A percentile compares a stretch with the other conserved stretches of the same genome.
phyloP scores from a whole-genome alignment of 176 grass and related monocot species.

The Juncus effusus region DNA sequence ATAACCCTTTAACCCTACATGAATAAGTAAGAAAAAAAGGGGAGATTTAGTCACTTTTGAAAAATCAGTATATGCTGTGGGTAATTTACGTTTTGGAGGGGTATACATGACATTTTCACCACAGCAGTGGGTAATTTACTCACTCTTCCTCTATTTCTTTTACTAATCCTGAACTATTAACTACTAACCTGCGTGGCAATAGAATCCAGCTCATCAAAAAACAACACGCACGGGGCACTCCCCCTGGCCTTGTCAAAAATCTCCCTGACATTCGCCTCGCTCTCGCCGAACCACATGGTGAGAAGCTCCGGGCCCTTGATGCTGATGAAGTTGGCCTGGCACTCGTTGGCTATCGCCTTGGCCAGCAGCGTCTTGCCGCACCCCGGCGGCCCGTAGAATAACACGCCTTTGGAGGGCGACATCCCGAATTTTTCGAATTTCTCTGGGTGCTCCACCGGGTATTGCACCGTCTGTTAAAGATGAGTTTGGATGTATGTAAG shows the following conservation, averaged over 20 bases:
- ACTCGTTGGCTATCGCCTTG: slow-evolving; percentile 92
- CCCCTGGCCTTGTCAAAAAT: slow-evolving; percentile 77
- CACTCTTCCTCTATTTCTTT: too few species aligned
- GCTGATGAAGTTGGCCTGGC: slow-evolving; percentile 90
- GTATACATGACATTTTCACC: too few species aligned
- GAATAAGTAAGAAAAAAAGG: too few species aligned
- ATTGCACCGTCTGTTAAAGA: slow-evolving; percentile 67
- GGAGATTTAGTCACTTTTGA: too few species aligned
- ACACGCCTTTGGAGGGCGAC: slow-evolving; percentile 81
- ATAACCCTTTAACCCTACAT: too few species aligned
- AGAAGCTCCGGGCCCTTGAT: slow-evolving; percentile 75
- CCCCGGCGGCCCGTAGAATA: slow-evolving; percentile 86
- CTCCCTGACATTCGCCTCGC: slow-evolving; percentile 79
- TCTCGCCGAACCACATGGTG: slow-evolving; percentile 97
- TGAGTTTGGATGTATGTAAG: not conserved
- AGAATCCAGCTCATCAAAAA: slow-evolving; percentile 75
- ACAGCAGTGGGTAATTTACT: too few species aligned
- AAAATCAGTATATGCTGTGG: too few species aligned
- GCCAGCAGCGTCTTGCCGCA: slow-evolving; percentile 86
- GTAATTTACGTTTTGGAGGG: too few species aligned
- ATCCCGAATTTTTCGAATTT: slow-evolving; percentile 94
- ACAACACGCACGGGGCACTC: slow-evolving; percentile 73
- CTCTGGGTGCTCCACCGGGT: slow-evolving; percentile 81
- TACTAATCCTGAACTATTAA: too few species aligned
- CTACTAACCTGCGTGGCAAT: slow-evolving; percentile 71